Conservation (phyloP, 1,139 yeast species). For the Pichiaceae sp. region DNA sequence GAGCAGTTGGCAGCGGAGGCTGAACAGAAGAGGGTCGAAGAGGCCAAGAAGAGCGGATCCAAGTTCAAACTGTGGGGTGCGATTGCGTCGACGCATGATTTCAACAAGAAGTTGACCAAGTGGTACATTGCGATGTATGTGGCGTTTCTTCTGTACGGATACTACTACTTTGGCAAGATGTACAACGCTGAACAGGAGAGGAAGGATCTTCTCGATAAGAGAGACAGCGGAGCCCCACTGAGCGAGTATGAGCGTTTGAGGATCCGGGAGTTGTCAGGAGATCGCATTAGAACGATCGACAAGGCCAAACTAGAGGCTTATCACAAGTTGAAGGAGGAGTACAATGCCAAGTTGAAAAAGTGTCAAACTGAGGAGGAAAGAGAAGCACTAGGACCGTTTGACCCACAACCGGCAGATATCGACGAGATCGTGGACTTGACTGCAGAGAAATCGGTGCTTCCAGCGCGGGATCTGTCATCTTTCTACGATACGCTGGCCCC, state of each 20-base stretch:
- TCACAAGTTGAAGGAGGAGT: slow-evolving; percentile 42
- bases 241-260: slow-evolving; percentile 59
- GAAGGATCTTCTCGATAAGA: slow-evolving; percentile 33
- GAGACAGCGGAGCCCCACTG: slow-evolving; percentile 34
- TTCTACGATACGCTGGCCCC: slow-evolving; percentile 75
- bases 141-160: slow-evolving; percentile 49
- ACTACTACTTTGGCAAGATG: slow-evolving; percentile 58
- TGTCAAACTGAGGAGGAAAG: slow-evolving; percentile 22
- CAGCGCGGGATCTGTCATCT: slow-evolving; percentile 73
- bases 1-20: slow-evolving; percentile 20
- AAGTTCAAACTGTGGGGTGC: slow-evolving; percentile 35
- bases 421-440: slow-evolving; percentile 26
- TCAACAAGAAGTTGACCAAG: slow-evolving; percentile 39
- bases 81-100: slow-evolving; percentile 32
- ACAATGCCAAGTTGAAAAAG: slow-evolving; percentile 27
- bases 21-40: slow-evolving; percentile 19
- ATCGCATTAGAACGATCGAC: slow-evolving; percentile 31
- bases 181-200: slow-evolving; percentile 60
- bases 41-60: slow-evolving; percentile 24
- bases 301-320: slow-evolving; percentile 36
- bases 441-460: slow-evolving; percentile 32
- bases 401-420: slow-evolving; percentile 32
- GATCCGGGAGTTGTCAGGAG: slow-evolving; percentile 44
- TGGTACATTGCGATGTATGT: slow-evolving; percentile 53
- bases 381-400: slow-evolving; percentile 14